Evolutionary conservation across 371 early-diverging fungal genomes (phyloP).

Genomic region (Batrachochytrium dendrobatidis): DNA sequence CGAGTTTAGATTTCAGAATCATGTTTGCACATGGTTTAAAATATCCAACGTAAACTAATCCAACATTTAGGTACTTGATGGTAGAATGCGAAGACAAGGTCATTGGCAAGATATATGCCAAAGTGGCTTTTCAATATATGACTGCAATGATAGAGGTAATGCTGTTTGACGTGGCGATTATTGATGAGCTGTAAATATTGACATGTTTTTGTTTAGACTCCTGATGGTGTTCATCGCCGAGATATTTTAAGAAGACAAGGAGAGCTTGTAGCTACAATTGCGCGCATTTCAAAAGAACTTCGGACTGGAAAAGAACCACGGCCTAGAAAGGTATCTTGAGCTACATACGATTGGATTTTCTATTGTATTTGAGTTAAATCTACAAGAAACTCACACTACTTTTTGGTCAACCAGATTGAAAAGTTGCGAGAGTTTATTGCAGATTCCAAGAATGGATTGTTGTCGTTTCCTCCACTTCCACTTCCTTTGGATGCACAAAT

Average conservation of each 20-base stretch:
- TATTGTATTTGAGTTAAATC: neutral
- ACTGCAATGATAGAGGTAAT: slow-evolving; percentile 55
- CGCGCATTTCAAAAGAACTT: slow-evolving; percentile 62
- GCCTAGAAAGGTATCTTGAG: slow-evolving; percentile 68
- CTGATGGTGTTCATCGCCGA: slow-evolving; percentile 58
- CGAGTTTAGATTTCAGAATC: too few relatives aligned
- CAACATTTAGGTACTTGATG: slow-evolving; percentile 69
- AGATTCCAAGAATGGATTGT: slow-evolving; percentile 73
- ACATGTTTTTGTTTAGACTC: slow-evolving; percentile 36
- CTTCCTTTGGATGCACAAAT: slow-evolving; percentile 83
- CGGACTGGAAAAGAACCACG: slow-evolving; percentile 70
- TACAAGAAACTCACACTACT: neutral
- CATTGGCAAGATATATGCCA: slow-evolving; percentile 77
- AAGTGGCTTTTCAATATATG: slow-evolving; percentile 73
- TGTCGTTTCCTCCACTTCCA: slow-evolving; percentile 68
- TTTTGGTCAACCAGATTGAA: slow-evolving; percentile 58
- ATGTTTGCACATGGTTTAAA: too few relatives aligned
- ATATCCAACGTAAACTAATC: neutral
- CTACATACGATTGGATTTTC: too few relatives aligned
- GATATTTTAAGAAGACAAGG: slow-evolving; percentile 73
- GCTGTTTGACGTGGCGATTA: too few relatives aligned
- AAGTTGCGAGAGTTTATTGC: slow-evolving; percentile 59
- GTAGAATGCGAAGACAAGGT: slow-evolving; percentile 68
- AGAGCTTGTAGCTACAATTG: slow-evolving; percentile 68
- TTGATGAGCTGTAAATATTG: neutral